A percentile compares a stretch with the other conserved stretches of the same genome.
These are phyloP conservation scores for Ulota crispa DNA, from an alignment of 225 moss, liverwort and hornwort species.

Conservation along the genomic window DNA sequence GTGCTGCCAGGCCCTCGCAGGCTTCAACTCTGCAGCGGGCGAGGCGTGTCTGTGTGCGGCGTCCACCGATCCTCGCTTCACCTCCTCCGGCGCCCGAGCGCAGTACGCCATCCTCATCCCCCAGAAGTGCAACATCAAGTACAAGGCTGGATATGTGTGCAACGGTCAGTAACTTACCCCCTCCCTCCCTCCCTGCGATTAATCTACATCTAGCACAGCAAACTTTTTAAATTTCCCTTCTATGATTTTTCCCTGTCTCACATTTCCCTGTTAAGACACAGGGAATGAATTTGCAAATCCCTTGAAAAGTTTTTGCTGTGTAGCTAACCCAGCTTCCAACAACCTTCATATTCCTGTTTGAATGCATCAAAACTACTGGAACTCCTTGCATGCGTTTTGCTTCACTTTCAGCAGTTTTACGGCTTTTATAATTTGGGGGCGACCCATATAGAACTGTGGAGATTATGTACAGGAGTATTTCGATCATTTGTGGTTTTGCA, in stretches of 20 bases:
- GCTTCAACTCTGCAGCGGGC: constrained; percentile 25
- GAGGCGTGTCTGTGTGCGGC: constrained; percentile 44
- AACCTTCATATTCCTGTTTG: neutral
- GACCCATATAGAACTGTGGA: neutral
- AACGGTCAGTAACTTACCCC: constrained; percentile 35
- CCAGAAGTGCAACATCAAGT: constrained; percentile 48
- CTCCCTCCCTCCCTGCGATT: neutral
- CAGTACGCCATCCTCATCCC: constrained; percentile 49
- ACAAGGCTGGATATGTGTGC: constrained; percentile 48
- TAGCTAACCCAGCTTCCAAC: no score
- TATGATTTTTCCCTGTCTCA: no score
- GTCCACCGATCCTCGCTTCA: constrained; percentile 22
- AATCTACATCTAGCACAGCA: no score
- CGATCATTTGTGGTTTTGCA: neutral
- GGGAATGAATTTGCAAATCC: no score
- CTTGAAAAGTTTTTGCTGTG: no score
- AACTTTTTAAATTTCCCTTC: no score
- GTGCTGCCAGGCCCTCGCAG: constrained; percentile 39
- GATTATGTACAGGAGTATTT: neutral
- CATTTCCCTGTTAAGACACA: no score
- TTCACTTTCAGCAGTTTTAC: neutral
- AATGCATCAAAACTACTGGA: neutral
- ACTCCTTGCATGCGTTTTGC: neutral
- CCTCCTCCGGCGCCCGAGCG: constrained; percentile 20
- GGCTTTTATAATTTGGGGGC: neutral